These are phyloP conservation scores for Hibiscus tridactylites DNA, from an alignment of 345 rosid genomes.

Conservation along the genomic window DNA sequence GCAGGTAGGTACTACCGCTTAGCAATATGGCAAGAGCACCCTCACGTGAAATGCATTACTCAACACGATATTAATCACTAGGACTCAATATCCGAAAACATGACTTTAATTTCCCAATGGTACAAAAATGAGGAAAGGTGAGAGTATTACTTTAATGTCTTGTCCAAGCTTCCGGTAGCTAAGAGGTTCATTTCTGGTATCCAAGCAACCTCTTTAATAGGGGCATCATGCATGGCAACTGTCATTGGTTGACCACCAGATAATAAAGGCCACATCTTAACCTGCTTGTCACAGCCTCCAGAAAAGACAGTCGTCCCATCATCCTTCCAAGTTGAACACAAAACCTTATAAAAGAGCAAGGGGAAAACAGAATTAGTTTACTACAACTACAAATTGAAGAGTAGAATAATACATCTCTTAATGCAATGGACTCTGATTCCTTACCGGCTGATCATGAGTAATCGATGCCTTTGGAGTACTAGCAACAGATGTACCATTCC, in stretches of 20 bases:
- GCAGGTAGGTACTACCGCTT: not conserved
- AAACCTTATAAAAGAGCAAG: slow-evolving; percentile 27
- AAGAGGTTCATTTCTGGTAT: slow-evolving; percentile 84
- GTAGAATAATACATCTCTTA: not conserved
- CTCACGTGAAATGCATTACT: not conserved
- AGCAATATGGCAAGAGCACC: not conserved
- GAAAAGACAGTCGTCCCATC: slow-evolving; percentile 90
- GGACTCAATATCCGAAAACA: not conserved
- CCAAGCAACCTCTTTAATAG: slow-evolving; percentile 84
- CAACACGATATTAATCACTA: not conserved
- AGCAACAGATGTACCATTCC: slow-evolving; percentile 41
- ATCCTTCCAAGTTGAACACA: slow-evolving; percentile 96
- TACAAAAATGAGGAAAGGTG: not conserved
- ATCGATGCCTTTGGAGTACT: slow-evolving; percentile 77
- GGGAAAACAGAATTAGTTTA: slow-evolving; percentile 1
- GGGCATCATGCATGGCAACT: slow-evolving; percentile 91
- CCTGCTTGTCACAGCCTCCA: slow-evolving; percentile 98
- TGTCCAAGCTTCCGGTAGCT: slow-evolving; percentile 92
- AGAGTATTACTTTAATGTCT: slow-evolving; percentile 60
- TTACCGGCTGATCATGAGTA: slow-evolving; percentile 92
- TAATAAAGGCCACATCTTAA: slow-evolving; percentile 91
- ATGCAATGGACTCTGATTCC: not conserved
- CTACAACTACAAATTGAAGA: not conserved
- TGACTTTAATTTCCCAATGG: not conserved
- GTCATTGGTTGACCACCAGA: slow-evolving; percentile 85